These are phyloP conservation scores for Mycena vitilis DNA, from an alignment of 768 basidiomycete species.

Conservation along the genomic window DNA sequence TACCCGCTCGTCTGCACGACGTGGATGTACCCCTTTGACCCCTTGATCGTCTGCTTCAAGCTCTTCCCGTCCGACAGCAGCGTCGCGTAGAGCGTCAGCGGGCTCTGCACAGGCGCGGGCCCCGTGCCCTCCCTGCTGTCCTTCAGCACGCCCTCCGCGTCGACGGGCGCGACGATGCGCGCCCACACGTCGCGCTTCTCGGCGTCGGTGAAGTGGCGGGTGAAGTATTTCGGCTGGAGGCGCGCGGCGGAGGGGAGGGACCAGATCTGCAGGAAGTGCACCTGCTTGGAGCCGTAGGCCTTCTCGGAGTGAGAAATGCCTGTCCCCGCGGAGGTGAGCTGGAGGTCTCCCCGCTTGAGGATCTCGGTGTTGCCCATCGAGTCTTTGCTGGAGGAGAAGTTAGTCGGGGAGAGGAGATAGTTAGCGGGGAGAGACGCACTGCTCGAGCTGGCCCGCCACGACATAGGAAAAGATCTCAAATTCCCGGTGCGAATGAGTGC, in stretches of 20 bases:
- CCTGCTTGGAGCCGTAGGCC: conserved; percentile 53
- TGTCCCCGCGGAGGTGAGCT: conserved; percentile 91
- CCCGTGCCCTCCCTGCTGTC: conserved; percentile 73
- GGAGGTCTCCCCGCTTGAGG: conserved; percentile 88
- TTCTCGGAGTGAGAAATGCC: conserved; percentile 87
- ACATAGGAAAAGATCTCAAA: conserved; percentile 95
- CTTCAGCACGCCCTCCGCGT: conserved; percentile 63
- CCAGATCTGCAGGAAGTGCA: conserved; percentile 68
- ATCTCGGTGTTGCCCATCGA: conserved; percentile 93
- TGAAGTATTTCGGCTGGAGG: conserved; percentile 87
- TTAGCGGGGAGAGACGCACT: conserved; percentile 59
- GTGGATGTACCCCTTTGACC: conserved; percentile 82
- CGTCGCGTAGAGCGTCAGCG: conserved; percentile 78
- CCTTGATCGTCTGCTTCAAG: conserved; percentile 63
- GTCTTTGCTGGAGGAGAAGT: conserved; percentile 69
- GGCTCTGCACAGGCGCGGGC: conserved; percentile 83
- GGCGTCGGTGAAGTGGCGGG: conserved; percentile 84
- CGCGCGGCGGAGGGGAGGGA: conserved; percentile 52
- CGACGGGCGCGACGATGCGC: conserved; percentile 80
- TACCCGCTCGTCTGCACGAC: conserved; percentile 88
- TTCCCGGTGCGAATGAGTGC: conserved; percentile 83
- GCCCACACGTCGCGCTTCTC: conserved; percentile 83
- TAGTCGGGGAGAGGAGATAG: background rate
- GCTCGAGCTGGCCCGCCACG: conserved; percentile 81
- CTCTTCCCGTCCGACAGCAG: conserved; percentile 69